Evolutionary conservation across 1,284 basidiomycete species (phyloP).

Genomic region (Ustilago vetiveriae): DNA sequence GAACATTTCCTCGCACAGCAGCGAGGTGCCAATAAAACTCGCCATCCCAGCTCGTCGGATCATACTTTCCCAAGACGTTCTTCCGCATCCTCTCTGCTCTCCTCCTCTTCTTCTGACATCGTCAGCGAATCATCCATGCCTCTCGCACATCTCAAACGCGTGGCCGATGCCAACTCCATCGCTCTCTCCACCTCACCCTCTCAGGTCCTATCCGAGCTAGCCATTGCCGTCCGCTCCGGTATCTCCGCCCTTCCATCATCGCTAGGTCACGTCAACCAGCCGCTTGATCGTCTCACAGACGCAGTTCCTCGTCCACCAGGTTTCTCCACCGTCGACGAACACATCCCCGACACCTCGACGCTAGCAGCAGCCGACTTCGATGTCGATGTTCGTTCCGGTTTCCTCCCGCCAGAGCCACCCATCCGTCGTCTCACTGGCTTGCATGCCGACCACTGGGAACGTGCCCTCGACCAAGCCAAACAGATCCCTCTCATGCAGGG

Average conservation of each 20-base stretch:
- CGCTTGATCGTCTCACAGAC: constrained; percentile 28
- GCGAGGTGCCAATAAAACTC: constrained; percentile 30
- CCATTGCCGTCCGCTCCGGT: constrained; percentile 31
- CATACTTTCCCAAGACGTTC: constrained; percentile 10
- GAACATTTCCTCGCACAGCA: constrained; percentile 60
- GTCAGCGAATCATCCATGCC: constrained; percentile 21
- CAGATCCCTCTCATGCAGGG: constrained; percentile 52
- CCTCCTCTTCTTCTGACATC: constrained; percentile 3
- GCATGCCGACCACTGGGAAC: constrained; percentile 79
- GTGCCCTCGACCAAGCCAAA: constrained; percentile 70
- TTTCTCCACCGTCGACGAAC: constrained; percentile 43
- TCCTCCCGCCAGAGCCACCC: constrained; percentile 85
- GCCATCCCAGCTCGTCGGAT: constrained; percentile 8
- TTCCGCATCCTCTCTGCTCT: constrained; percentile 11
- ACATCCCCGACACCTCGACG: constrained; percentile 77
- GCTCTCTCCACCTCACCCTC: constrained; percentile 3
- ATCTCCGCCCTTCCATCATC: constrained; percentile 29
- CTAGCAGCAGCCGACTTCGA: constrained; percentile 93
- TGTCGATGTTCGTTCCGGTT: constrained; percentile 88
- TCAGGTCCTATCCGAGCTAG: constrained; percentile 43
- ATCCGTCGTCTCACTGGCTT: constrained; percentile 73
- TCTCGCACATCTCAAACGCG: constrained; percentile 8
- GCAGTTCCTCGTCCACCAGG: constrained; percentile 36
- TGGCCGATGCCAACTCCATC: constrained; percentile 4
- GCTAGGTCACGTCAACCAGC: constrained; percentile 4